These are phyloP conservation scores for Cyclocybe aegerita DNA, from an alignment of 768 basidiomycete genomes.

Conservation along the genomic window DNA sequence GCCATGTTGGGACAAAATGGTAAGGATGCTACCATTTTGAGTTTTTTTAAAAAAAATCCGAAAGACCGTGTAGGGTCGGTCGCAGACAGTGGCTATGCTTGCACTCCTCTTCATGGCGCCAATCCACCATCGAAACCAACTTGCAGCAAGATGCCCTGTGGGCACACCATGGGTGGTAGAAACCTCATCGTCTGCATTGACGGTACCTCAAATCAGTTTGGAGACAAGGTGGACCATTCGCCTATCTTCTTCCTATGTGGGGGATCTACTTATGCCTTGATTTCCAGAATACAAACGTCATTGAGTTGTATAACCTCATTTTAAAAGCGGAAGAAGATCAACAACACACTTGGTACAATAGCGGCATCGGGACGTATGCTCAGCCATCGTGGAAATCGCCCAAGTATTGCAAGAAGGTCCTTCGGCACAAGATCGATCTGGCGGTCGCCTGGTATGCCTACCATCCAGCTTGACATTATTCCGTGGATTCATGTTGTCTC, in stretches of 20 bases:
- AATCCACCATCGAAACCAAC: too few species aligned
- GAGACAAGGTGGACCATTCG: slow-evolving; percentile 11
- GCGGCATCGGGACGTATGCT: slow-evolving; percentile 29
- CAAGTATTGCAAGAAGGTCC: slow-evolving; percentile 12
- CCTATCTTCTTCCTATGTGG: neutral
- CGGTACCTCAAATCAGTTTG: slow-evolving; percentile 29
- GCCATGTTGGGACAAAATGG: too few species aligned
- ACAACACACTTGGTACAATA: slow-evolving; percentile 28
- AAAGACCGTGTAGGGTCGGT: too few species aligned
- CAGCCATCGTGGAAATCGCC: slow-evolving; percentile 13
- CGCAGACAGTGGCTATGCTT: too few species aligned
- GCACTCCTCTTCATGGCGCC: too few species aligned
- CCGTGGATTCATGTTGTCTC: neutral
- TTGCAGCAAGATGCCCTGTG: too few species aligned
- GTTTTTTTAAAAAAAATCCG: too few species aligned
- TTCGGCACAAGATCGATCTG: slow-evolving; percentile 8
- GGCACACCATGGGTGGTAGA: slow-evolving; percentile 19
- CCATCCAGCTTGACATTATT: neutral
- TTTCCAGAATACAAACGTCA: slow-evolving; percentile 28
- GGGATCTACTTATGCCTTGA: too few species aligned
- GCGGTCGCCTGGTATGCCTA: slow-evolving; percentile 14
- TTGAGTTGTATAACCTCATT: slow-evolving; percentile 25
- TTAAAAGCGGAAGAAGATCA: slow-evolving; percentile 18
- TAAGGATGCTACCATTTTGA: too few species aligned
- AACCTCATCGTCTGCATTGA: slow-evolving; percentile 34